phyloP scores from a whole-genome alignment of 2,329 filamentous ascomycete genomes.

The Fusarium citri region DNA sequence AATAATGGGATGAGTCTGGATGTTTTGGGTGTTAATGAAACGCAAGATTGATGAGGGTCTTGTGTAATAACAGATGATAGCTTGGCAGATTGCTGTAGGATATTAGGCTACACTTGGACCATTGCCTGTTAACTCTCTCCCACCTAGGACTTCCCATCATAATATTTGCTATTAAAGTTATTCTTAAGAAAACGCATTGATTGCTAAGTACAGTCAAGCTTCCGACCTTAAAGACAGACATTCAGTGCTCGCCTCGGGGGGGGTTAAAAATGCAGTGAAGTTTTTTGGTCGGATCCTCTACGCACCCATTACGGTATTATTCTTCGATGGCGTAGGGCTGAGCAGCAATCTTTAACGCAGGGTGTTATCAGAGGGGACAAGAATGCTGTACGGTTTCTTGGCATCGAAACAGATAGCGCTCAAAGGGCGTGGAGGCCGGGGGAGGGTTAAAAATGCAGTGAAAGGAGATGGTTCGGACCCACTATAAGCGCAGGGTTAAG shows the following conservation, averaged over 20 bases:
- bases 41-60: neutral
- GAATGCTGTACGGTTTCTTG: too few species aligned
- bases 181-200: too few species aligned
- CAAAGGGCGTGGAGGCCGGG: neutral
- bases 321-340: too few species aligned
- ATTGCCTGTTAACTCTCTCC: neutral
- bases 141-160: too few species aligned
- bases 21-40: neutral
- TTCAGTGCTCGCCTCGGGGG: neutral
- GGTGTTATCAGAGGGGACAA: neutral
- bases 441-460: neutral
- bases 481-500: too few species aligned
- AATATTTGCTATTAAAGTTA: too few species aligned
- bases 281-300: too few species aligned
- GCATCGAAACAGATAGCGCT: too few species aligned
- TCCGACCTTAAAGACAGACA: neutral
- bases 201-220: rapidly evolving
- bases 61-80: neutral
- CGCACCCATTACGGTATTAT: too few species aligned
- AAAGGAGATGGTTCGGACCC: neutral
- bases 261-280: neutral
- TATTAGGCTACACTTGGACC: rapidly evolving
- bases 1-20: neutral
- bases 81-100: neutral
- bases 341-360: too few species aligned